Evolutionary conservation across 768 basidiomycete genomes (phyloP).

Genomic region (Rhizopogon vinicolor): DNA sequence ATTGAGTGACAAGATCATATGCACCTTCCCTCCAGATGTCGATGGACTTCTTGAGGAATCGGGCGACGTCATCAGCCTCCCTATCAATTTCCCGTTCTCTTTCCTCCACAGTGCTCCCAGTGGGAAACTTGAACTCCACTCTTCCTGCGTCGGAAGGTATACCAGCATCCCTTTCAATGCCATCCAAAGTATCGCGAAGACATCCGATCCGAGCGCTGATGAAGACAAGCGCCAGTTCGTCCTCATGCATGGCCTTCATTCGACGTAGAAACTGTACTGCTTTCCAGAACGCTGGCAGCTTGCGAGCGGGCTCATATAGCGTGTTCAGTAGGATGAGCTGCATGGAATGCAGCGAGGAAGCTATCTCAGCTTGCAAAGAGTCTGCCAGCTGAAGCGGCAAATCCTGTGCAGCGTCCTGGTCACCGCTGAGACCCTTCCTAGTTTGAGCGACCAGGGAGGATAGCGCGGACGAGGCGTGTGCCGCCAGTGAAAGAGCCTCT

Average conservation of each 20-base stretch:
- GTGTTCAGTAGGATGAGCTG: slow-evolving; percentile 72
- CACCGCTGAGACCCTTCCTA: background rate
- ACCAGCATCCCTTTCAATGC: slow-evolving; percentile 39
- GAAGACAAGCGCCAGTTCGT: slow-evolving; percentile 82
- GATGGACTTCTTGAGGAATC: slow-evolving; percentile 82
- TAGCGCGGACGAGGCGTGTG: slow-evolving; percentile 58
- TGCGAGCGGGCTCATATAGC: slow-evolving; percentile 75
- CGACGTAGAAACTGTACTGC: slow-evolving; percentile 82
- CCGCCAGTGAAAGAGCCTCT: slow-evolving; percentile 83
- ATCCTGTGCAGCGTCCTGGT: background rate
- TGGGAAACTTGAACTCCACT: slow-evolving; percentile 9
- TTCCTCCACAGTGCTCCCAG: slow-evolving; percentile 21
- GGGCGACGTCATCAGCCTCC: slow-evolving; percentile 66
- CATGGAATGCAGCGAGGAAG: slow-evolving; percentile 62
- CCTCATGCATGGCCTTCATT: slow-evolving; percentile 70
- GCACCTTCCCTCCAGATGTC: slow-evolving; percentile 91
- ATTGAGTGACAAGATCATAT: slow-evolving; percentile 90
- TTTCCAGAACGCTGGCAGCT: slow-evolving; percentile 88
- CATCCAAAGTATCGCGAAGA: slow-evolving; percentile 53
- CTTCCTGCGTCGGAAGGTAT: slow-evolving; percentile 25
- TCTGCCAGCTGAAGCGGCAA: slow-evolving; percentile 25
- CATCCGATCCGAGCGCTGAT: slow-evolving; percentile 68
- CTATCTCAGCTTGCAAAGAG: slow-evolving; percentile 63
- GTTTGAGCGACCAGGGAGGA: slow-evolving; percentile 41
- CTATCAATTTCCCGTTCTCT: slow-evolving; percentile 46